These are phyloP conservation scores for Aspergillus saccharolyticus DNA, from an alignment of 495 filamentous ascomycete genomes.

Conservation along the genomic window DNA sequence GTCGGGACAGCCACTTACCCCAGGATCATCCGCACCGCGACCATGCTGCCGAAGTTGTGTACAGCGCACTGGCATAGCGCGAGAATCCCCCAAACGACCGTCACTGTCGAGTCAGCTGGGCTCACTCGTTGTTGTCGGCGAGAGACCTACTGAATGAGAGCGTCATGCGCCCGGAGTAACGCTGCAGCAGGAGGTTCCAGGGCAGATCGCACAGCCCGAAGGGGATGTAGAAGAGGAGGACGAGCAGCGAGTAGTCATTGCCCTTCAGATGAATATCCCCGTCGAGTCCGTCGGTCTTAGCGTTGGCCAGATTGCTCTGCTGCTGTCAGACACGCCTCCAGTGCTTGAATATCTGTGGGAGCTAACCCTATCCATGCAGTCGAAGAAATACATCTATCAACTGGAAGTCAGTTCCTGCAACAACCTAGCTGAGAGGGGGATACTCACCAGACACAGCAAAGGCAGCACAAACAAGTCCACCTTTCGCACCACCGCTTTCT, in stretches of 20 bases:
- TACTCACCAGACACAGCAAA: constrained; percentile 27
- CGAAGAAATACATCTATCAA: constrained; percentile 54
- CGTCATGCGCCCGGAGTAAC: constrained; percentile 48
- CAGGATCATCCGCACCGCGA: constrained; percentile 38
- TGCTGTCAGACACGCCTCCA: constrained; percentile 13
- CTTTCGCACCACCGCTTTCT: constrained; percentile 25
- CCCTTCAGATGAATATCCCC: constrained; percentile 46
- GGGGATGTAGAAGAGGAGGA: constrained; percentile 68
- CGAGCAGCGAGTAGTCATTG: constrained; percentile 62
- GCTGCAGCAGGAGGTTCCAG: constrained; percentile 58
- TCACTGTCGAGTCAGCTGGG: constrained; percentile 35
- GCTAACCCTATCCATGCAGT: constrained; percentile 56
- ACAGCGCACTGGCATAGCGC: constrained; percentile 39
- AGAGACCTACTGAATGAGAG: constrained; percentile 29
- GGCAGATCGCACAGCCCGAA: constrained; percentile 60
- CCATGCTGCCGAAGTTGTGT: constrained; percentile 50
- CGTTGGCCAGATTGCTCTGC: constrained; percentile 54
- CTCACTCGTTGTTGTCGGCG: no score
- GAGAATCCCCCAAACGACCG: constrained; percentile 44
- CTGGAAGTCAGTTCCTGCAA: neutral
- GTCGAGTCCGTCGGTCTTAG: constrained; percentile 57
- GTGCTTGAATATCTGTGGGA: constrained; percentile 4
- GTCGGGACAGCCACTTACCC: constrained; percentile 14
- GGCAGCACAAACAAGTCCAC: constrained; percentile 30
- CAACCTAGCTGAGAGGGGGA: neutral